Evolutionary conservation across 495 filamentous ascomycete species (phyloP), one percentile per base, ranked within the genome.

Genomic region (Tuber borchii): DNA sequence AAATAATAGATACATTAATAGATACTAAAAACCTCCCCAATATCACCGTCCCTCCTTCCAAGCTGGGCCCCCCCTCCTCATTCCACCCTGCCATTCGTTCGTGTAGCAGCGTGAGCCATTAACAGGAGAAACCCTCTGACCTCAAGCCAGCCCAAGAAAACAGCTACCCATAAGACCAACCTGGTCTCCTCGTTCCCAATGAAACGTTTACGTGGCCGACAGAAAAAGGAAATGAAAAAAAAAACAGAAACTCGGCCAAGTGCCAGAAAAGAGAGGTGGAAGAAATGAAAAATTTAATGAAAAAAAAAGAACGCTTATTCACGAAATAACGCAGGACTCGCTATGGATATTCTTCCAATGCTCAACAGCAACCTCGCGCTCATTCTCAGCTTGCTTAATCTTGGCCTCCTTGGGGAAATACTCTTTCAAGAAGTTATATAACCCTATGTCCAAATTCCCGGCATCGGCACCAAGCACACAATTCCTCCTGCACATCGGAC

Each of bases 341-440:
- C 48, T 45, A 69, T 82, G 80, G 39, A 83, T 65, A 72, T 71
- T 76, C 75, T 45, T 76, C 78, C 82, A 83, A 70, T 83, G 82
- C 42, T 83, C 82, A 42, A 76, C 70, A 16, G 78, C 75, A 26
- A 83, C 82, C 45, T 83, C 82, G 14, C 70, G 74, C 61, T 83
- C 82, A 73, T 83, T 83, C 74, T 83, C 82, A 40, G 73, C 78
- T 34, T 83, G 82, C 61, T 83, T 83, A 31, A 87, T 85, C 79
- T 89, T 91, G 61, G 88, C 86, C 79, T 94, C 92, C 75, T 89
- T 87, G 0, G 90, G 91, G 72, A 94, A 94, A 83, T 90, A 92
- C 71, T 86, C 87, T 78, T 87, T 87, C 61, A 91, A 80, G 77
- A 89, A 91, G n/a, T 85, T 86, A 43, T 85, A 84, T n/a, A 92